Conservation (phyloP, 257 asterid genomes). For the Capsicum chinense region DNA sequence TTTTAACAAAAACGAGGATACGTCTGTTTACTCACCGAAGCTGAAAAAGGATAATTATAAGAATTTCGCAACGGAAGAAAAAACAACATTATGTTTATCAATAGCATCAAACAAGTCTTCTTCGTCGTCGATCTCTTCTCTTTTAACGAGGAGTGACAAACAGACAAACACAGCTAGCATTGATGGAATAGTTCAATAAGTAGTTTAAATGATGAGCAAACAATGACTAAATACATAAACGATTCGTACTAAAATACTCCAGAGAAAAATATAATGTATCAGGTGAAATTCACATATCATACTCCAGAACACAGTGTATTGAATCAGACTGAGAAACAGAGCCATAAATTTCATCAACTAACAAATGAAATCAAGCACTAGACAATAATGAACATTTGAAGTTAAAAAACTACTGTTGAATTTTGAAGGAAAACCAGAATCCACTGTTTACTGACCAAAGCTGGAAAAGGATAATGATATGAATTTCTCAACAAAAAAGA, state of each 20-base stretch:
- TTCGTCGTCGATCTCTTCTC: slow-evolving; percentile 86
- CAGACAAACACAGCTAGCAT: not conserved
- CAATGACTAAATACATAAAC: not conserved
- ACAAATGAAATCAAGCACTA: not conserved
- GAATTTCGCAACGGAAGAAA: not conserved
- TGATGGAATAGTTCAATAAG: not conserved
- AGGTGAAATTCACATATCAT: not conserved
- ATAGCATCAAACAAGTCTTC: slow-evolving; percentile 89
- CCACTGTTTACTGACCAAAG: not conserved
- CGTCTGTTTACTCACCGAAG: not conserved
- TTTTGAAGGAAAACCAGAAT: not conserved
- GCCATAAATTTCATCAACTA: not conserved
- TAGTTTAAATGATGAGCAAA: not conserved
- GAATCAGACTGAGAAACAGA: not conserved
- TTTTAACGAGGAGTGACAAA: slow-evolving; percentile 50
- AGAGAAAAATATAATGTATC: not conserved
- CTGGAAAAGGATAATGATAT: not conserved
- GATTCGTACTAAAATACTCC: not conserved
- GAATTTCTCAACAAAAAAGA: not conserved
- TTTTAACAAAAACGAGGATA: not conserved
- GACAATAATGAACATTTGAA: not conserved
- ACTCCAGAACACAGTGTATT: not conserved
- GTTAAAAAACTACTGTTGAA: not conserved
- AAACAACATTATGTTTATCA: not conserved
- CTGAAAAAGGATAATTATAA: not conserved